These are phyloP conservation scores for Suzukiozyma palmioleophila DNA, from an alignment of 1,139 yeast genomes.

Conservation along the genomic window DNA sequence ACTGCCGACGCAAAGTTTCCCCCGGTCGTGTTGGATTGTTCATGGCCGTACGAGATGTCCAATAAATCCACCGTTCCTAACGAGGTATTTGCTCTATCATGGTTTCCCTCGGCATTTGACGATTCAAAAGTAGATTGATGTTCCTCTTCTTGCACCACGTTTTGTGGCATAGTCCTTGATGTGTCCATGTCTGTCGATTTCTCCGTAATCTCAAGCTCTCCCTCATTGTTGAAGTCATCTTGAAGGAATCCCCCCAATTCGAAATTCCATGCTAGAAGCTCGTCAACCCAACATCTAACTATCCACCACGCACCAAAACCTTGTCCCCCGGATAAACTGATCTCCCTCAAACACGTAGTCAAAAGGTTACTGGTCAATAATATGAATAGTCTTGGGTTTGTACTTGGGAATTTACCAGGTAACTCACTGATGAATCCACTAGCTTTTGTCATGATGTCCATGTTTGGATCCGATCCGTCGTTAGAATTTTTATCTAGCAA, in stretches of 20 bases:
- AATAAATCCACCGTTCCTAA: constrained; percentile 24
- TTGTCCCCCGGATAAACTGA: constrained; percentile 54
- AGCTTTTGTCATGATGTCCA: constrained; percentile 10
- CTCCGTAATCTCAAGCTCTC: not conserved
- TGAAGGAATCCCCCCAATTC: constrained; percentile 63
- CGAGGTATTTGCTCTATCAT: constrained; percentile 6
- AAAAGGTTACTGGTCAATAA: constrained; percentile 52
- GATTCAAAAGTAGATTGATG: constrained; percentile 2
- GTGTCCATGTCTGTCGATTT: constrained; percentile 4
- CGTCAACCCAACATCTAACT: constrained; percentile 73
- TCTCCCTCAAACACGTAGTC: constrained; percentile 63
- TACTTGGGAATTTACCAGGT: constrained; percentile 43
- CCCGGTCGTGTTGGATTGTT: constrained; percentile 6
- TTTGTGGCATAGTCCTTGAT: constrained; percentile 4
- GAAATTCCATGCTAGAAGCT: constrained; percentile 64
- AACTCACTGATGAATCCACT: constrained; percentile 31
- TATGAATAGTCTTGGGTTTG: constrained; percentile 55
- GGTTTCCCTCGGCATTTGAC: constrained; percentile 3
- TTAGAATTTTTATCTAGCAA: constrained; percentile 7
- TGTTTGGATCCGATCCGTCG: constrained; percentile 8
- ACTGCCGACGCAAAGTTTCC: constrained; percentile 6
- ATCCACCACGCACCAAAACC: constrained; percentile 80
- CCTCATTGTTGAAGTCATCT: constrained; percentile 20
- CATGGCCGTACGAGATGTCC: constrained; percentile 20
- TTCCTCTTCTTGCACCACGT: not conserved